phyloP scores from a whole-genome alignment of 176 grass and related monocot species.

The Areca catechu region DNA sequence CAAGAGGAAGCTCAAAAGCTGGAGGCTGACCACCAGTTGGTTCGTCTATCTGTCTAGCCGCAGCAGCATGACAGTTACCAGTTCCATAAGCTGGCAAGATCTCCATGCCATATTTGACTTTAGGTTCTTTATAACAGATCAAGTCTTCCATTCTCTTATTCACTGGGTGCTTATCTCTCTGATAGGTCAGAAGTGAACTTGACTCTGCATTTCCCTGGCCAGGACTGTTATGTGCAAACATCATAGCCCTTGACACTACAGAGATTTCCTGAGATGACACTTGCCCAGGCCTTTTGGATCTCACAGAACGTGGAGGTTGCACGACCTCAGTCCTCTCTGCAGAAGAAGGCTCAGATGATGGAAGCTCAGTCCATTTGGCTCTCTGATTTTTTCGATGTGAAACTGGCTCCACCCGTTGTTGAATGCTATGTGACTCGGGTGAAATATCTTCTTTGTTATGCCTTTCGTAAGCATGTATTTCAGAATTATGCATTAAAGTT shows the following conservation, averaged over 20 bases:
- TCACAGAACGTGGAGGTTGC: background rate
- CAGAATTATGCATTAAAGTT: background rate
- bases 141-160: slow-evolving; percentile 16
- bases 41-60: background rate
- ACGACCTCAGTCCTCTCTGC: background rate
- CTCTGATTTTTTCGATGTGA: background rate
- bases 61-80: slow-evolving; percentile 2
- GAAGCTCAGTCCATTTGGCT: background rate
- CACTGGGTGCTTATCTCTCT: slow-evolving; percentile 8
- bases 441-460: slow-evolving; percentile 5
- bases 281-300: background rate
- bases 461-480: slow-evolving; percentile 15
- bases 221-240: background rate
- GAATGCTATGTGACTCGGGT: background rate
- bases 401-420: background rate
- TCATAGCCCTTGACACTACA: slow-evolving; percentile 7
- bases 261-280: slow-evolving; percentile 1
- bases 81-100: background rate
- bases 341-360: slow-evolving; percentile 6
- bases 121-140: slow-evolving; percentile 38
- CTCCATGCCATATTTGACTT: slow-evolving; percentile 16
- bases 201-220: too few relatives aligned
- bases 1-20: slow-evolving; percentile 10
- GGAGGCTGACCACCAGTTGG: slow-evolving; percentile 3
- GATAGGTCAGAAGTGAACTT: too few relatives aligned